phyloP scores from a whole-genome alignment of 2,329 filamentous ascomycete genomes.

The Pyrenochaeta sp. region DNA sequence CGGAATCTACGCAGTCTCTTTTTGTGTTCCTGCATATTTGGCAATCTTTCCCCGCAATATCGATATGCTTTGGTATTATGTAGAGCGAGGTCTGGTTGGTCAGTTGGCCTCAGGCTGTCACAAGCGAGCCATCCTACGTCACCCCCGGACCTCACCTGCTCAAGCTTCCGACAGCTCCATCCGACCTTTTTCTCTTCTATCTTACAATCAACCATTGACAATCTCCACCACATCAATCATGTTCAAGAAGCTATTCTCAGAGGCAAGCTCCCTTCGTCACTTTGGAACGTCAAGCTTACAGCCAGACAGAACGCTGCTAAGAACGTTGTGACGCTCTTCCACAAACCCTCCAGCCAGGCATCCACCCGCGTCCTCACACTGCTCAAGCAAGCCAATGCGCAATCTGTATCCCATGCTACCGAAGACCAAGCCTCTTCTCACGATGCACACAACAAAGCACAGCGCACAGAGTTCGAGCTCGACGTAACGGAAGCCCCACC shows the following conservation, averaged over 20 bases:
- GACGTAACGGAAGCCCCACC: conserved; percentile 82
- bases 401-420: conserved; percentile 71
- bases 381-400: conserved; percentile 80
- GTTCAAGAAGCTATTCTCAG: conserved; percentile 57
- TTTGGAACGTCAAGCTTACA: no score
- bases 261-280: conserved; percentile 42
- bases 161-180: conserved; percentile 22
- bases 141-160: conserved; percentile 30
- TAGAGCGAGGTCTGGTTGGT: conserved; percentile 2
- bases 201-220: conserved; percentile 15
- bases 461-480: conserved; percentile 80
- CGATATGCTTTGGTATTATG: not conserved
- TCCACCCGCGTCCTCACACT: conserved; percentile 77
- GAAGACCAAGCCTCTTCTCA: conserved; percentile 77
- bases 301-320: conserved; percentile 57
- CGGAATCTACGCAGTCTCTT: no score
- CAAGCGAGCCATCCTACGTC: conserved; percentile 35
- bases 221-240: conserved; percentile 32
- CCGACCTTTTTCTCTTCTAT: conserved; percentile 17
- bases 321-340: conserved; percentile 96
- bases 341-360: conserved; percentile 76
- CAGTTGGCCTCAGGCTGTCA: conserved; percentile 6
- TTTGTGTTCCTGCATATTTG: not conserved
- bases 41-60: not conserved
- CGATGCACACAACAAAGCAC: conserved; percentile 63